Percentiles rank a stretch among this genome's conserved stretches.
These are phyloP conservation scores for Amaranthus hypochondriacus DNA, from an alignment of 148 eudicot genomes.

Conservation along the genomic window DNA sequence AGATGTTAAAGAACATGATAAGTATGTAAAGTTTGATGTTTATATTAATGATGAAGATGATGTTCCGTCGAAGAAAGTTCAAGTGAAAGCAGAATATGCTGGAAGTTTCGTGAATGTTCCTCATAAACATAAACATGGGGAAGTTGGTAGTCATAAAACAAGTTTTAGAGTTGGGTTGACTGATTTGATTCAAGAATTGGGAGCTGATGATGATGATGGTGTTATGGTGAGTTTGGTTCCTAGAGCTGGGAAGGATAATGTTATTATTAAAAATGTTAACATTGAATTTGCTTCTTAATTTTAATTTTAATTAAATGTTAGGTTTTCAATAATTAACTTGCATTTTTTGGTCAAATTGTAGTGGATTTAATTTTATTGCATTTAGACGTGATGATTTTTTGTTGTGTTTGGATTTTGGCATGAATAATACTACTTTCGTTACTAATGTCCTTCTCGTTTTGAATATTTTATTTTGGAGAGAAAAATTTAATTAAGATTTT, in stretches of 20 bases:
- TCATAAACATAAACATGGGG: conserved; percentile 11
- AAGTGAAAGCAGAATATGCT: conserved; percentile 9
- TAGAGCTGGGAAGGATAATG: conserved; percentile 26
- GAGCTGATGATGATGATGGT: conserved; percentile 61
- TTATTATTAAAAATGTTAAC: conserved; percentile 39
- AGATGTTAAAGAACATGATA: not conserved
- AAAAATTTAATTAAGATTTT: no score
- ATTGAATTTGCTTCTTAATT: conserved; percentile 30
- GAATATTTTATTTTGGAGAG: no score
- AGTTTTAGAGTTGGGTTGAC: conserved; percentile 44
- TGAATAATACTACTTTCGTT: no score
- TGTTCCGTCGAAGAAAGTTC: not conserved
- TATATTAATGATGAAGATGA: conserved; percentile 13
- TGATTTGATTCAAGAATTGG: conserved; percentile 55
- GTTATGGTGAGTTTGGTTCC: conserved; percentile 62
- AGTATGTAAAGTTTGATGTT: conserved; percentile 9
- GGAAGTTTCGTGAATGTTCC: conserved; percentile 19
- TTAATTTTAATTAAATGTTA: no score
- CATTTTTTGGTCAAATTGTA: no score
- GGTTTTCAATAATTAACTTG: no score
- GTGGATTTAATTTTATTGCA: no score
- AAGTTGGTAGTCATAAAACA: conserved; percentile 27
- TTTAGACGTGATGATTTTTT: no score
- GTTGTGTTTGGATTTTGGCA: no score
- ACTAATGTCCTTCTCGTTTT: no score